phyloP scores from a whole-genome alignment of 495 filamentous ascomycete genomes.

The Acidiella bohemica region DNA sequence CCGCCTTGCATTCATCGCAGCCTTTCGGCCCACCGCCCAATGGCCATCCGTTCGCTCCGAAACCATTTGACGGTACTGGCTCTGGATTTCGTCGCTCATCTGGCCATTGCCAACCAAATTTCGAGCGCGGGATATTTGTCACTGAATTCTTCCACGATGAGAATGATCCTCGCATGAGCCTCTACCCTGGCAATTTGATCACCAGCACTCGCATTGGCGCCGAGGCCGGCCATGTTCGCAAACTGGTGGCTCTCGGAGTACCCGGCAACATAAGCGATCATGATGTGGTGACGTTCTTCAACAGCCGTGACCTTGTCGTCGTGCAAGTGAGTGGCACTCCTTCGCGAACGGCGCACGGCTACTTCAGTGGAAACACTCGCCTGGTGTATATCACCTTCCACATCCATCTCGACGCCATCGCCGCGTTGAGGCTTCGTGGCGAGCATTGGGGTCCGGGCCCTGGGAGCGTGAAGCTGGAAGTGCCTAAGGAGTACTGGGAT shows the following conservation, averaged over 20 bases:
- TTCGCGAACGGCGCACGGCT: not conserved
- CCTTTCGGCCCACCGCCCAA: not conserved
- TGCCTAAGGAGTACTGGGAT: conserved; percentile 12
- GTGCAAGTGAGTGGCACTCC: not conserved
- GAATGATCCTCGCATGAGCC: too few relatives aligned
- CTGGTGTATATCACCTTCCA: conserved; percentile 5
- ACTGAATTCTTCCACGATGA: not conserved
- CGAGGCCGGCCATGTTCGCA: not conserved
- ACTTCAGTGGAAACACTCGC: not conserved
- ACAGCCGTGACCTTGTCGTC: too few relatives aligned
- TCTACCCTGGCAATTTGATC: not conserved
- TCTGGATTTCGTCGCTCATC: too few relatives aligned
- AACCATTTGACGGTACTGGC: too few relatives aligned
- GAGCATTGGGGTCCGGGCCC: not conserved
- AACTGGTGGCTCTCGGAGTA: conserved; percentile 3
- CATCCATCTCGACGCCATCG: not conserved
- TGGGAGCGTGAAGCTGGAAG: conserved; percentile 1
- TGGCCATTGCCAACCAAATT: too few relatives aligned
- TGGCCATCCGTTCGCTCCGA: not conserved
- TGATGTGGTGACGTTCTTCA: not conserved
- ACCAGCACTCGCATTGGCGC: not conserved
- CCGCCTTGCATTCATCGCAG: not conserved
- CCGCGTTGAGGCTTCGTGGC: conserved; percentile 1
- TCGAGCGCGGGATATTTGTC: not conserved
- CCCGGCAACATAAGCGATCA: not conserved